Evolutionary conservation across 129 eudicot species (phyloP), one percentile per base, ranked within the genome.

Genomic region (Cynara cardunculus): DNA sequence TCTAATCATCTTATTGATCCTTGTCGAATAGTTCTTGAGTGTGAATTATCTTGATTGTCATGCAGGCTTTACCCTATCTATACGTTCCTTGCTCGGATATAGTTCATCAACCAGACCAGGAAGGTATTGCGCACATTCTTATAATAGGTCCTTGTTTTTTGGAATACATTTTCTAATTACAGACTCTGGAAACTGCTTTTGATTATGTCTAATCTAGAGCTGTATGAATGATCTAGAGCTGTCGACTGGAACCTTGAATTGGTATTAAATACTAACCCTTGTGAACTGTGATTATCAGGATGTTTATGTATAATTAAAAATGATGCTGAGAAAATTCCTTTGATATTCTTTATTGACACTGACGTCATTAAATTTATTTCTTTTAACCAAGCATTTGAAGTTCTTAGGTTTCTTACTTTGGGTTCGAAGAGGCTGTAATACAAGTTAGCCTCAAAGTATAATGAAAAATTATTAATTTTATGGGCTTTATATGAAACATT

Each of bases 21-120:
- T 37, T 82, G 18, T 75, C 26, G 69, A 73, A 21, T 22, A 19
- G 70, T 74, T 78, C 19, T 71, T 32, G 11, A 61, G 32, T 69
- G 31, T 67, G 35, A 74, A 21, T 22, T 71, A 69, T 83, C 65
- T 79, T 76, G 81, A 71, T 81, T 59, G 19, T 75, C 16, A n/a
- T 89, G 88, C 93, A 96, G 99, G 98, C 89, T 74, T 87, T 96
- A 41, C 99, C 98, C 8, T 96, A 96, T 83, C 86, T 96, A 61
- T 96, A 96, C 46, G 78, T 96, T 77, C 95, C 99, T 6, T 90
- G 95, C 78, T 84, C 93, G 7, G 97, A 92, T 78, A 69, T 96
- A 35, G 89, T 86, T 53, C 66, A 84, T 74, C 90, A 83, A 69
- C 87, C 88, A 37, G 88, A 92, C 49, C 78, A 82, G 12, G 89